Conservation (phyloP, 2,329 filamentous ascomycete species). For the Rutstroemia sydowiana region DNA sequence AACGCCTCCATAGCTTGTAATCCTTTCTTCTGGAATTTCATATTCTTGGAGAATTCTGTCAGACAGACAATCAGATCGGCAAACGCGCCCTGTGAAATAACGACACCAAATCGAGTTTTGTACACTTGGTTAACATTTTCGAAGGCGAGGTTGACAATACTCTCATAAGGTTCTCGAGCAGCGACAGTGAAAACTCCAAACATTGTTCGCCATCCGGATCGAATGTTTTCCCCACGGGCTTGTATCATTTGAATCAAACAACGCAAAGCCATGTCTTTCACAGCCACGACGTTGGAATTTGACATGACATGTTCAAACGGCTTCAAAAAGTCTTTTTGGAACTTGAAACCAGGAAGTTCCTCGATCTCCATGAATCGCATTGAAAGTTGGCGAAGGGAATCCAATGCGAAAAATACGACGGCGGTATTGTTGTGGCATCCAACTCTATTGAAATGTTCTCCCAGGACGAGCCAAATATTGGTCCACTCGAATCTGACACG, state of each 20-base stretch:
- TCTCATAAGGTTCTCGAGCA: slow-evolving; percentile 85
- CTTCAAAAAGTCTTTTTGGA: slow-evolving; percentile 98
- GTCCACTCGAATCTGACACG: slow-evolving; percentile 98
- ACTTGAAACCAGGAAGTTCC: slow-evolving; percentile 96
- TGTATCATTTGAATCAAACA: slow-evolving; percentile 99
- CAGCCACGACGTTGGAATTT: slow-evolving; percentile 81
- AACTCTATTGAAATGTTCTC: slow-evolving; percentile 96
- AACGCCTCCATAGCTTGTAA: slow-evolving; percentile 90
- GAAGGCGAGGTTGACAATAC: slow-evolving; percentile 92
- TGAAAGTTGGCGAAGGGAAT: slow-evolving; percentile 88
- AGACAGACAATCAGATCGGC: slow-evolving; percentile 93
- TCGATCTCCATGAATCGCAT: slow-evolving; percentile 99
- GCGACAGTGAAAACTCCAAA: slow-evolving; percentile 98
- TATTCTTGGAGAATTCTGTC: slow-evolving; percentile 98
- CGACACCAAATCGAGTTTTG: slow-evolving; percentile 88
- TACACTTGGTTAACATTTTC: slow-evolving; percentile 96
- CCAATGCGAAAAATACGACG: slow-evolving; percentile 94
- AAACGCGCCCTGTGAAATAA: slow-evolving; percentile 94
- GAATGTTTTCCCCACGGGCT: slow-evolving; percentile 90
- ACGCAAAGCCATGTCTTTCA: slow-evolving; percentile 95
- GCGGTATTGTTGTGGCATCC: slow-evolving; percentile 94
- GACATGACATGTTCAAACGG: slow-evolving; percentile 97
- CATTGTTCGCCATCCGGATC: slow-evolving; percentile 98
- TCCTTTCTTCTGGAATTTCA: slow-evolving; percentile 97
- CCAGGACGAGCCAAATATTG: slow-evolving; percentile 94